Conservation (phyloP, 108 stramenopile species). For the Skeletonema marinoi region DNA sequence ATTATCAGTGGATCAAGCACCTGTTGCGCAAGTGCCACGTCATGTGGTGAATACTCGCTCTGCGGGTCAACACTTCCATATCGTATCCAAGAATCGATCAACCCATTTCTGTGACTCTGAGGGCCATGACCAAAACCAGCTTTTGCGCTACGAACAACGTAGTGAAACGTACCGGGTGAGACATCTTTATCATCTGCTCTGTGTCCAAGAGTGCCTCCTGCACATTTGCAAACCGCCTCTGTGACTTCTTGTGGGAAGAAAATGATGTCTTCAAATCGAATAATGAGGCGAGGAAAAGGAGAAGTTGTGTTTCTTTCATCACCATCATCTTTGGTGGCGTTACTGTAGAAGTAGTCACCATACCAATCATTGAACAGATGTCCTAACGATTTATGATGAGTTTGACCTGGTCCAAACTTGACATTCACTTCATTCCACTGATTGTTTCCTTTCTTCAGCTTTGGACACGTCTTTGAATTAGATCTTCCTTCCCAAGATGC, state of each 20-base stretch:
- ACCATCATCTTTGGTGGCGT: not conserved
- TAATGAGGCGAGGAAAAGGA: conserved; percentile 62
- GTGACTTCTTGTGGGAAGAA: conserved; percentile 61
- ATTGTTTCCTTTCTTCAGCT: conserved; percentile 5
- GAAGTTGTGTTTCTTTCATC: conserved; percentile 1
- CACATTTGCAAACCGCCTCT: conserved; percentile 71
- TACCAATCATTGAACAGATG: conserved; percentile 89
- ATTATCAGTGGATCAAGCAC: conserved; percentile 51
- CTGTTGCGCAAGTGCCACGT: conserved; percentile 37
- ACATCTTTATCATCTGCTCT: conserved; percentile 53
- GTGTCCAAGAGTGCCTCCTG: conserved; percentile 63
- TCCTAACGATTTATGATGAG: conserved; percentile 57
- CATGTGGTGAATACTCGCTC: conserved; percentile 37
- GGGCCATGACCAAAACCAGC: conserved; percentile 72
- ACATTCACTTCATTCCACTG: conserved; percentile 69
- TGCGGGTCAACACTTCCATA: conserved; percentile 32
- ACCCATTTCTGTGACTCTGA: conserved; percentile 55
- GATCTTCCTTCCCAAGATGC: conserved; percentile 27
- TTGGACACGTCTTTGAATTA: conserved; percentile 23
- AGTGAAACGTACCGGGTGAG: conserved; percentile 48
- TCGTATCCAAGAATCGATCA: conserved; percentile 75
- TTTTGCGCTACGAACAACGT: conserved; percentile 76
- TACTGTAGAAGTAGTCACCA: conserved; percentile 52
- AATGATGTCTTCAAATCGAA: conserved; percentile 69
- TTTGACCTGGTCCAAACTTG: conserved; percentile 55